Evolutionary conservation across 208 protist species (phyloP).

Genomic region (Leishmania arabica): DNA sequence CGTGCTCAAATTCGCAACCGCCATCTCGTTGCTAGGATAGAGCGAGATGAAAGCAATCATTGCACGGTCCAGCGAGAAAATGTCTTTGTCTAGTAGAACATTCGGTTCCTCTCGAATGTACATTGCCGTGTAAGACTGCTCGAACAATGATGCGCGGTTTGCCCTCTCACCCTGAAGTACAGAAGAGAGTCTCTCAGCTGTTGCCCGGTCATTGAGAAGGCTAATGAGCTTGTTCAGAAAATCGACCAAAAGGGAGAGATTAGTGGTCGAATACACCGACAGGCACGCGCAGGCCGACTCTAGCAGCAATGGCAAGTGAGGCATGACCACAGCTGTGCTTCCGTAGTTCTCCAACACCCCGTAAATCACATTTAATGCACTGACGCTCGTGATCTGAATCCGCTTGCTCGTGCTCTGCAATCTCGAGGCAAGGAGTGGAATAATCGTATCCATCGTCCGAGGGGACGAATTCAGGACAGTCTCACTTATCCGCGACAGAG

Average conservation of each 20-base stretch:
- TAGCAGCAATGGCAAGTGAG: slow-evolving; percentile 39
- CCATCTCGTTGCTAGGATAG: slow-evolving; percentile 46
- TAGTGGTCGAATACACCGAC: slow-evolving; percentile 73
- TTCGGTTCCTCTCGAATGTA: slow-evolving; percentile 69
- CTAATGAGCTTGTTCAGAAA: slow-evolving; percentile 38
- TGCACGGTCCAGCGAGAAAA: slow-evolving; percentile 81
- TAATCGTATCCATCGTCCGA: slow-evolving; percentile 32
- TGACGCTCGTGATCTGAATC: slow-evolving; percentile 70
- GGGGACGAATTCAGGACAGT: slow-evolving; percentile 33
- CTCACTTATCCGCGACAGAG: slow-evolving; percentile 73
- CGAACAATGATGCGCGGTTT: slow-evolving; percentile 52
- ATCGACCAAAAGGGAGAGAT: slow-evolving; percentile 75
- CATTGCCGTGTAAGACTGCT: slow-evolving; percentile 57
- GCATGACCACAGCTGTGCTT: slow-evolving; percentile 16
- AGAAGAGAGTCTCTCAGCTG: slow-evolving; percentile 29
- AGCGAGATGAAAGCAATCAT: slow-evolving; percentile 48
- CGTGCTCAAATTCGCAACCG: slow-evolving; percentile 43
- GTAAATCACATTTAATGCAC: slow-evolving; percentile 58
- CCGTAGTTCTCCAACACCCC: slow-evolving; percentile 43
- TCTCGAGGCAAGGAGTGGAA: slow-evolving; percentile 45
- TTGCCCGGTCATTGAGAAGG: slow-evolving; percentile 21
- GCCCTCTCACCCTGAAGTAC: slow-evolving; percentile 52
- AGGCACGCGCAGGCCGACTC: slow-evolving; percentile 53
- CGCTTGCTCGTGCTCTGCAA: slow-evolving; percentile 81
- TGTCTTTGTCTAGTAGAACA: slow-evolving; percentile 75